phyloP scores from a whole-genome alignment of 129 eudicot species.

The Escallonia rubra region DNA sequence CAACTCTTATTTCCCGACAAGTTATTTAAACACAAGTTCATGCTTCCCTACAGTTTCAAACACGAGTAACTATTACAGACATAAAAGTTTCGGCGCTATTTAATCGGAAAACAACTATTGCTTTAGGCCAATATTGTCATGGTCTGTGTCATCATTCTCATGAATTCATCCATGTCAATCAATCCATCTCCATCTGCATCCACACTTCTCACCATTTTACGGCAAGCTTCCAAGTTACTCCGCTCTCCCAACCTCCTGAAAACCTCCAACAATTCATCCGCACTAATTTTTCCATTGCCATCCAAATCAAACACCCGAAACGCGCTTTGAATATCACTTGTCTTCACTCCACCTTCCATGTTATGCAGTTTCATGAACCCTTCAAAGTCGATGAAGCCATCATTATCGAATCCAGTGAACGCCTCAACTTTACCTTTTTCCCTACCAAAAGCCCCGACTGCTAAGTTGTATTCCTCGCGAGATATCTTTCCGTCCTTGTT shows the following conservation, averaged over 20 bases:
- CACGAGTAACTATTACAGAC: too few relatives aligned
- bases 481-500: conserved; percentile 57
- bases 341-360: conserved; percentile 27
- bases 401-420: conserved; percentile 38
- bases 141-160: conserved; percentile 40
- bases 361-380: conserved; percentile 44
- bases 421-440: conserved; percentile 18
- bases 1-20: too few relatives aligned
- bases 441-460: conserved; percentile 22
- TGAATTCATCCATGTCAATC: conserved; percentile 42
- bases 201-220: conserved; percentile 52
- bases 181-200: conserved; percentile 54
- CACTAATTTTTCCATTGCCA: conserved; percentile 56
- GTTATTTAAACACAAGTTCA: too few relatives aligned
- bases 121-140: conserved; percentile 15
- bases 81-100: not conserved
- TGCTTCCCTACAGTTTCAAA: too few relatives aligned
- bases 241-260: conserved; percentile 53
- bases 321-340: conserved; percentile 40
- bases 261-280: conserved; percentile 49
- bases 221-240: conserved; percentile 44
- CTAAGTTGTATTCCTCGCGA: conserved; percentile 39
- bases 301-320: conserved; percentile 53
- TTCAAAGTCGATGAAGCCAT: conserved; percentile 46
- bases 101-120: not conserved